Base-by-base conservation (phyloP, 805 yeast species). In the Nadsonia fulvescens region DNA sequence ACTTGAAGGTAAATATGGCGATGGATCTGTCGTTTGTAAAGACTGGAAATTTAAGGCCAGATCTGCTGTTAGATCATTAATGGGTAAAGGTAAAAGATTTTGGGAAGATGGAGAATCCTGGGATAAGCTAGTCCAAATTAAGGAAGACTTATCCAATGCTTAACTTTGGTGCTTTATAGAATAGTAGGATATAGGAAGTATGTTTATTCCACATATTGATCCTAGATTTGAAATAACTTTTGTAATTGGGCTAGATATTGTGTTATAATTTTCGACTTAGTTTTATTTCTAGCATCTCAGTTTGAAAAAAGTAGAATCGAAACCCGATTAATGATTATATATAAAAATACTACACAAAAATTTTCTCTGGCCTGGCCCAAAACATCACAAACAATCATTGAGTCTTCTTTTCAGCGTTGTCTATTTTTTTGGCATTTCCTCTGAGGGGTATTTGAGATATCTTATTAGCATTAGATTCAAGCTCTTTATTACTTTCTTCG, bases 31-130 rank as follows among this genome's bases (percentile, higher is more conserved):
- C n/a, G 91, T 83, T 6, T 82, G 94, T 47, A 69, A 72, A 42
- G 93, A 82, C 44, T 83, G 95, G 95, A 75, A 68, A 43, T 77
- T 73, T 51, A 81, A 81, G 46, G 71, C 92, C 2, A 62, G 71
- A 34, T 61, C 76, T 9, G 56, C 77, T 1, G 61, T 82, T 12
- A 62, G 91, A 41, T 63, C 78, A 1, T 54, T 82, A 36, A 61
- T 77, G 66, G 70, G 86, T 10, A 75, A 71, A 43, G 93, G 93
- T 6, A 73, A 66, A 39, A 54, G 58, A 13, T 61, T 61, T 35
- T 82, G 93, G 93, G 83, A 76, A 38, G 81, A 65, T 34, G 58
- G 75, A 3, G 71, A 64, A 18, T 89, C 81, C 2, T 82, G 86
- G 78, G 67, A 70, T 21, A 60, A 57, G 34, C 50, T 82, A 30